A percentile compares a stretch with the other conserved stretches of the same genome.
Evolutionary conservation across 495 filamentous ascomycete species (phyloP).

Genomic region (Penicillium cataractarum): DNA sequence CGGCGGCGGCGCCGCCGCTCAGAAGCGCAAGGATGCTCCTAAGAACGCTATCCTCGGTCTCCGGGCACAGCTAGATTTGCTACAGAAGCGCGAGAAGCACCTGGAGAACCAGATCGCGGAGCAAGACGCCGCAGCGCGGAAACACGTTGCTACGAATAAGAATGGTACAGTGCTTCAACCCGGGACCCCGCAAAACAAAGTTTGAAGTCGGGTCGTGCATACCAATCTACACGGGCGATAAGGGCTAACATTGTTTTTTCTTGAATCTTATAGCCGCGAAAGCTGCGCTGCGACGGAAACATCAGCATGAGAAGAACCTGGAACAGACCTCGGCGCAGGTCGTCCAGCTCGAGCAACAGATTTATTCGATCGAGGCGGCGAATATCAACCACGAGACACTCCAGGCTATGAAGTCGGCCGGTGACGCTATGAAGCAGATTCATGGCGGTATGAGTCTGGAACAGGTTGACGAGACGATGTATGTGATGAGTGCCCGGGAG

Average conservation of each 20-base stretch:
- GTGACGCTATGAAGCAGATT: conserved; percentile 86
- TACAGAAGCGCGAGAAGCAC: conserved; percentile 94
- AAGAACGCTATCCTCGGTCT: conserved; percentile 96
- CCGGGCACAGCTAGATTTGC: conserved; percentile 90
- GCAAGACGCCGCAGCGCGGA: conserved; percentile 89
- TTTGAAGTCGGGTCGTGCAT: neutral
- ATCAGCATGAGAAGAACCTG: conserved; percentile 85
- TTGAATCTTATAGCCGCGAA: conserved; percentile 68
- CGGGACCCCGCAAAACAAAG: neutral
- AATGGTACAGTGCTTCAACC: conserved; percentile 60
- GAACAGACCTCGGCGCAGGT: conserved; percentile 90
- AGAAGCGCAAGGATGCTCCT: conserved; percentile 87
- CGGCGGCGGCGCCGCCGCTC: conserved; percentile 74
- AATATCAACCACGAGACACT: conserved; percentile 99
- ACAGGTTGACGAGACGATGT: conserved; percentile 95
- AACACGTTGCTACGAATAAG: conserved; percentile 89
- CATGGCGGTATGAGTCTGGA: conserved; percentile 88
- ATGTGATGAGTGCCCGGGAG: conserved; percentile 42
- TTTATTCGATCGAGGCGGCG: conserved; percentile 94
- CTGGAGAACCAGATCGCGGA: conserved; percentile 89
- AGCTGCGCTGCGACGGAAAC: conserved; percentile 91
- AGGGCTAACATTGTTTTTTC: neutral
- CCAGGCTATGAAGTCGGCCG: conserved; percentile 88
- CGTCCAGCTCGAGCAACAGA: conserved; percentile 89
- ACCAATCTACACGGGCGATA: neutral